These are phyloP conservation scores for Protostelium mycophagum DNA, from an alignment of 78 protist genomes.

Conservation along the genomic window DNA sequence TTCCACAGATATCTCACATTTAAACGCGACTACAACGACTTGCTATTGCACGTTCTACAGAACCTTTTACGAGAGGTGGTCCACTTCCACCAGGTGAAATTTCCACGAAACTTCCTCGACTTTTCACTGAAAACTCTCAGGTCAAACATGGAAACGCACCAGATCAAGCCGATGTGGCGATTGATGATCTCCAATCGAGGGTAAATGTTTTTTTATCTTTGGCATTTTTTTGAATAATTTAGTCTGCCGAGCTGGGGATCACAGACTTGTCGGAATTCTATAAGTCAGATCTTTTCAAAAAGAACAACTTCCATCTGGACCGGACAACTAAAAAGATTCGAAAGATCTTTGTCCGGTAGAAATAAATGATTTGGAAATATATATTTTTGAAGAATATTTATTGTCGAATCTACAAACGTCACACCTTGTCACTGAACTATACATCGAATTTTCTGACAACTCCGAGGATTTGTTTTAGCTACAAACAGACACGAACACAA, in stretches of 20 bases:
- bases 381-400: too few species aligned
- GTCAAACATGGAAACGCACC: not conserved
- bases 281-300: not conserved
- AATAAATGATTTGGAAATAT: too few species aligned
- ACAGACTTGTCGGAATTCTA: constrained; percentile 18
- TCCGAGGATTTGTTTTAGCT: too few species aligned
- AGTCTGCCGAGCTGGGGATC: constrained; percentile 32
- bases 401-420: too few species aligned
- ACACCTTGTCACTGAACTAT: too few species aligned
- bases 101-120: too few species aligned
- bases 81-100: not conserved
- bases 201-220: not conserved
- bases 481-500: too few species aligned
- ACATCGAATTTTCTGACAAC: too few species aligned
- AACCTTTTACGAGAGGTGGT: not conserved
- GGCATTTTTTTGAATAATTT: not conserved
- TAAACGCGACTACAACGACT: constrained; percentile 76
- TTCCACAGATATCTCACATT: constrained; percentile 61
- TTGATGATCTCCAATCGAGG: constrained; percentile 39
- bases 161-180: not conserved
- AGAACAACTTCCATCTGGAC: not conserved
- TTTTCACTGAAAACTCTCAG: not conserved
- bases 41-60: constrained; percentile 59
- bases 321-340: not conserved
- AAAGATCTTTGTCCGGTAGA: not conserved